Evolutionary conservation across 2,329 filamentous ascomycete genomes (phyloP).

Genomic region (Alternaria sp.): DNA sequence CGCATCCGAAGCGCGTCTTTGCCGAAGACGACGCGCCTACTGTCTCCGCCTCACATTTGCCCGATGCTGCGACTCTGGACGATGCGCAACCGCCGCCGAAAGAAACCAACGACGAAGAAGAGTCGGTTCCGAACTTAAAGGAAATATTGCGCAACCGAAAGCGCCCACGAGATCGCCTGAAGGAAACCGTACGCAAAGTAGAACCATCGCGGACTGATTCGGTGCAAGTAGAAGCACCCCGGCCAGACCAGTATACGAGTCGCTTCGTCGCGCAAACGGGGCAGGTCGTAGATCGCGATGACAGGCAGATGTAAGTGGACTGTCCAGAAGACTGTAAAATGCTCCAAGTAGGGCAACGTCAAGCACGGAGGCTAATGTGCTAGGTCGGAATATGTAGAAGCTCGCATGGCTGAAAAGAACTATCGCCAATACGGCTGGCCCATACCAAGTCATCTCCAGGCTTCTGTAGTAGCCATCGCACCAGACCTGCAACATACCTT

Average conservation of each 20-base stretch:
- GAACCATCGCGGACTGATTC: constrained; percentile 28
- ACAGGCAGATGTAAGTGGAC: constrained; percentile 79
- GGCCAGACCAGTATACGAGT: constrained; percentile 31
- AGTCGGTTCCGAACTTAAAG: constrained; percentile 35
- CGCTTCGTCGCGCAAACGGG: constrained; percentile 80
- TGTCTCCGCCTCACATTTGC: constrained; percentile 6
- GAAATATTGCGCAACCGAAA: constrained; percentile 46
- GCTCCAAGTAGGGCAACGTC: background rate
- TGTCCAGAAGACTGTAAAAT: background rate
- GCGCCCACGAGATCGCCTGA: constrained; percentile 36
- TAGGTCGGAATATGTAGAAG: constrained; percentile 88
- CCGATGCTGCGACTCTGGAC: constrained; percentile 13
- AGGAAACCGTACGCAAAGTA: constrained; percentile 30
- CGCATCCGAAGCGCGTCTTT: constrained; percentile 35
- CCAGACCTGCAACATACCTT: constrained; percentile 29
- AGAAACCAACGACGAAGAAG: constrained; percentile 25
- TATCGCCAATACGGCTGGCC: constrained; percentile 45
- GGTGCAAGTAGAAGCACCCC: constrained; percentile 29
- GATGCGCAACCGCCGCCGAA: constrained; percentile 20
- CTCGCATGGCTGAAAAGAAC: constrained; percentile 71
- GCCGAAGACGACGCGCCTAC: constrained; percentile 23
- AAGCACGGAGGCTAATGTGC: constrained; percentile 67
- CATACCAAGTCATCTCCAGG: constrained; percentile 40
- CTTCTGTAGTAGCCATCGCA: constrained; percentile 32
- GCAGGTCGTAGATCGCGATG: constrained; percentile 67